These are phyloP conservation scores for Umbelopsis ramanniana DNA, from an alignment of 192 early-diverging fungal genomes.

Conservation along the genomic window DNA sequence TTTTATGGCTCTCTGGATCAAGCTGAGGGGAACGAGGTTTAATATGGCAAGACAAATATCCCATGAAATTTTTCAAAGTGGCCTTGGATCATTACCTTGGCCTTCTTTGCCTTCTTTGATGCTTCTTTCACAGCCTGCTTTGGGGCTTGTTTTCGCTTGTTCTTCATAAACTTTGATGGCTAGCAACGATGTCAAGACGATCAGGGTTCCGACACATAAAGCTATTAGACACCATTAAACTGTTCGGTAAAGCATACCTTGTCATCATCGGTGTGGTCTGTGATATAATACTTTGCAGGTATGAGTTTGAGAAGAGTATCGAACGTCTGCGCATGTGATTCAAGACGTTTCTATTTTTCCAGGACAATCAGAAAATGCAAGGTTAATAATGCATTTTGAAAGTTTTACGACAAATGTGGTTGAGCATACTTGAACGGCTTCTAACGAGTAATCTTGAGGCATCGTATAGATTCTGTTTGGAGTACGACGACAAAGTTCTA, in stretches of 20 bases:
- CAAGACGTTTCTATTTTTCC: slow-evolving; percentile 61
- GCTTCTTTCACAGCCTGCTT: slow-evolving; percentile 82
- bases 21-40: slow-evolving; percentile 48
- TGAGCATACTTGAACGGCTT: neutral
- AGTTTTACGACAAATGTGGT: neutral
- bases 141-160: slow-evolving; percentile 81
- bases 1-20: slow-evolving; percentile 81
- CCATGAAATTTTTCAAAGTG: neutral
- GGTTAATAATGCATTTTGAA: neutral
- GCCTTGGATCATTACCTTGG: slow-evolving; percentile 62
- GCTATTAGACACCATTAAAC: neutral
- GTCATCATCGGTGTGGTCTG: slow-evolving; percentile 63
- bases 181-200: slow-evolving; percentile 23
- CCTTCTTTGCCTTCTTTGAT: slow-evolving; percentile 81
- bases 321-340: slow-evolving; percentile 66
- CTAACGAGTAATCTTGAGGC: slow-evolving; percentile 16
- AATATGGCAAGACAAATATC: neutral
- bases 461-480: neutral
- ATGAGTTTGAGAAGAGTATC: slow-evolving; percentile 81
- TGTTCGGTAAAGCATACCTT: slow-evolving; percentile 24
- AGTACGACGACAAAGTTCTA: neutral
- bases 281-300: slow-evolving; percentile 83
- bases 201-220: neutral
- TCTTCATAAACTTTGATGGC: slow-evolving; percentile 67
- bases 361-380: slow-evolving; percentile 12